Base-by-base conservation (phyloP, 305 asterid species). In the Rubia peregrina region DNA sequence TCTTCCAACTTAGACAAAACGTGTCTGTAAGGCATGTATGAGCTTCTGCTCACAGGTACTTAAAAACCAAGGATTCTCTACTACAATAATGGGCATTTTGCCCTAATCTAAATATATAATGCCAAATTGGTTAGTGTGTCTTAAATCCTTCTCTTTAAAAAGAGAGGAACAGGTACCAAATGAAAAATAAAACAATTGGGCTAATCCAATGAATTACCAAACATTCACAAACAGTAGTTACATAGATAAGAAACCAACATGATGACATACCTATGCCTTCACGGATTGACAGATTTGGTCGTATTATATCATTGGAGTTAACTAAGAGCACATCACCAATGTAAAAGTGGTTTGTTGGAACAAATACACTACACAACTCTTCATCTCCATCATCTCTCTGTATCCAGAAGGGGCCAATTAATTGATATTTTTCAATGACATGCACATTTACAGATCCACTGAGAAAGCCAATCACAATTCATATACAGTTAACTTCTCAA, bases 381-480 rank as follows among this genome's bases (percentile, higher is more conserved):
- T 92, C 98, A 81, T 90, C 97, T 63, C 98, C 97, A 24, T 85
- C 85, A 70, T 90, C 92, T 70, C 79, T 85, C 96, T 89, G 91
- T 57, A 77, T 72, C 59, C 79, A 78, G 65, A 69, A 10, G 9
- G 6, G 38, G 17, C 14, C 24, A 69, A 56, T 69, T 33, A 51
- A 53, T n/a, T 17, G 19, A n/a, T 40, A 24, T 7, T 9, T 0
- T 0, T 2, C 21, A 16, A n/a, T 16, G 9, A 30, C 16, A 14
- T 26, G 40, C 41, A 13, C n/a, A 51, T 49, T 68, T 26, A 51
- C n/a, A 51, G 44, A 48, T 48, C 46, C 19, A 44, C 56, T 12
- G 21, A 1, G 38, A 42, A 67, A 14, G 5, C 13, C 40, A 67
- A 22, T 24, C 1, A 38, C 3, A 46, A 9, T 67, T 44, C 60